Evolutionary conservation across 108 stramenopile species (phyloP).

Genomic region (Skeletonema marinoi): DNA sequence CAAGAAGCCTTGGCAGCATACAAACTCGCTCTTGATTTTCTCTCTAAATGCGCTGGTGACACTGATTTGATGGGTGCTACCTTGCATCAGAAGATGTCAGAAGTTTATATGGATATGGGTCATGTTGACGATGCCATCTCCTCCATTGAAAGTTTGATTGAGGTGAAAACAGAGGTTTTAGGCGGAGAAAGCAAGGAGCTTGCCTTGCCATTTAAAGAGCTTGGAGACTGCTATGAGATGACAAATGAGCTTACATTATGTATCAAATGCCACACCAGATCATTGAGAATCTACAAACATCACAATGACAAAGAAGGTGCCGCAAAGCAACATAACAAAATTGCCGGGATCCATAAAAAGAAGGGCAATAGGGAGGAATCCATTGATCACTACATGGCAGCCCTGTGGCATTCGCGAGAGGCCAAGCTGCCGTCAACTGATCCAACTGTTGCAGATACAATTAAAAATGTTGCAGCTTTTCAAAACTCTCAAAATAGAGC

Average conservation of each 20-base stretch:
- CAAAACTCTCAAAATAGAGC: constrained; percentile 9
- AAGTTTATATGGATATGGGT: constrained; percentile 8
- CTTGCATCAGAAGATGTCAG: constrained; percentile 36
- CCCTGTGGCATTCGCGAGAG: constrained; percentile 43
- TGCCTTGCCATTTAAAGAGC: constrained; percentile 27
- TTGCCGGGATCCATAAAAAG: constrained; percentile 34
- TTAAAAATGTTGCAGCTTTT: constrained; percentile 40
- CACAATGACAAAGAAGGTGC: constrained; percentile 40
- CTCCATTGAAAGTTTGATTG: constrained; percentile 23
- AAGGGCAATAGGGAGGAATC: constrained; percentile 30
- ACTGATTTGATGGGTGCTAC: constrained; percentile 24
- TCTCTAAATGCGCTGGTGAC: constrained; percentile 6
- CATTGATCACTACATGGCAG: constrained; percentile 50
- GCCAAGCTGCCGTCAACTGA: constrained; percentile 40
- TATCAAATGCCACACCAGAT: constrained; percentile 40
- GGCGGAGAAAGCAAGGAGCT: constrained; percentile 31
- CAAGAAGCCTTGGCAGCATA: constrained; percentile 23
- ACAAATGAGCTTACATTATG: not conserved
- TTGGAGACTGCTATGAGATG: constrained; percentile 32
- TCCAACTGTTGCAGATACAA: constrained; percentile 49
- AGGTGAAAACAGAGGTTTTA: constrained; percentile 12
- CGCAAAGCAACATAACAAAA: constrained; percentile 43
- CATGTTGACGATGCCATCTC: constrained; percentile 28
- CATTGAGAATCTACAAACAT: constrained; percentile 40
- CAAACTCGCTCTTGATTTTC: constrained; percentile 26